A percentile compares a stretch with the other conserved stretches of the same genome.
Conservation (phyloP, 2,329 filamentous ascomycete species). For the Neonectria sp. region DNA sequence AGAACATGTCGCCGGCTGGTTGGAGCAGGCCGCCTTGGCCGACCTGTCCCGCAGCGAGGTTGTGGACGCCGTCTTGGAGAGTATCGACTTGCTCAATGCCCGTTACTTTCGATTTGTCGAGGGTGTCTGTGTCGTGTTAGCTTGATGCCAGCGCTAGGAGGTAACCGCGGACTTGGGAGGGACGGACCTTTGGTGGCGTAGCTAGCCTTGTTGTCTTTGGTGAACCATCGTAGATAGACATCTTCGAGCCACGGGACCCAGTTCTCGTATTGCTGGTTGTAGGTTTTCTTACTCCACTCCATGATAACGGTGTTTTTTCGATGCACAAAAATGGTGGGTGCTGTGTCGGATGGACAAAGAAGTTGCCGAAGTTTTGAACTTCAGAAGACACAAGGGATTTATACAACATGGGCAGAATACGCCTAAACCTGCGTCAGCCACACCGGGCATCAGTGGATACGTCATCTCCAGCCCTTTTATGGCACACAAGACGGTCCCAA, state of each 20-base stretch:
- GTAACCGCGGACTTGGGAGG: background rate
- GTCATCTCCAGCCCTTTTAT: constrained; percentile 39
- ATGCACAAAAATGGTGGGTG: background rate
- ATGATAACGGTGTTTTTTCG: constrained; percentile 43
- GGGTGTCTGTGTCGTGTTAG: constrained; percentile 65
- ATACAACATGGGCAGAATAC: background rate
- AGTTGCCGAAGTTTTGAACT: background rate
- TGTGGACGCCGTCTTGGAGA: constrained; percentile 77
- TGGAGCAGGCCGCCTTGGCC: constrained; percentile 78
- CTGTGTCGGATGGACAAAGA: background rate
- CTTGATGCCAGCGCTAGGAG: rapidly evolving
- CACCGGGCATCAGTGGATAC: constrained; percentile 29
- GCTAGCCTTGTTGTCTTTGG: constrained; percentile 82
- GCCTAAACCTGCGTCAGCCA: constrained; percentile 3
- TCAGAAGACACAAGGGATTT: background rate
- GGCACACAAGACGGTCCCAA: constrained; percentile 24
- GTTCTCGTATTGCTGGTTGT: constrained; percentile 80
- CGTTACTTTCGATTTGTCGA: constrained; percentile 79
- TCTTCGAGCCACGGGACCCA: constrained; percentile 87
- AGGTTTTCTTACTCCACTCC: constrained; percentile 74
- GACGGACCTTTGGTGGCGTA: constrained; percentile 77
- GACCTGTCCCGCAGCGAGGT: constrained; percentile 73
- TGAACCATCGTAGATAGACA: constrained; percentile 79
- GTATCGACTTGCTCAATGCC: constrained; percentile 76
- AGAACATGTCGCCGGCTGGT: constrained; percentile 73